Evolutionary conservation across 371 early-diverging fungal species (phyloP).

Genomic region (Smittium culicis): DNA sequence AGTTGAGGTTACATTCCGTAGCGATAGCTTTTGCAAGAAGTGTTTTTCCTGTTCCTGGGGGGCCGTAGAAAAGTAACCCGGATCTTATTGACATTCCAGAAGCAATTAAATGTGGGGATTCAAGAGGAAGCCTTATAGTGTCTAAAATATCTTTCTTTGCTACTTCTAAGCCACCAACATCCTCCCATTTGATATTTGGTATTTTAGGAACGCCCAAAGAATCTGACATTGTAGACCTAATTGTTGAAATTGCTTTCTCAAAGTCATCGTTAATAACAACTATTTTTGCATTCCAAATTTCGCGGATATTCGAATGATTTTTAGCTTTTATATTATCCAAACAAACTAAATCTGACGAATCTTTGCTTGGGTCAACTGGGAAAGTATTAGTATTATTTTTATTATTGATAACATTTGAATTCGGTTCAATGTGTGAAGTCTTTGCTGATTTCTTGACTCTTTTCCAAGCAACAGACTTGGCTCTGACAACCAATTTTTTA

Average conservation of each 20-base stretch:
- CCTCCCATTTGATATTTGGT: conserved; percentile 94
- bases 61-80: conserved; percentile 88
- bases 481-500: conserved; percentile 52
- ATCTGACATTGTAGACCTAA: conserved; percentile 74
- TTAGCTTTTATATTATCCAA: background rate
- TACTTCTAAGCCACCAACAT: conserved; percentile 96
- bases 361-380: background rate
- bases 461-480: conserved; percentile 51
- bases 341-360: too few species aligned
- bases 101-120: conserved; percentile 93
- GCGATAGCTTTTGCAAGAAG: conserved; percentile 99
- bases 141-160: conserved; percentile 96
- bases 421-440: background rate
- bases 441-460: conserved; percentile 13
- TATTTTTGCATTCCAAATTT: conserved; percentile 48
- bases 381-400: background rate
- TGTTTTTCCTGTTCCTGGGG: conserved; percentile 99
- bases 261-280: conserved; percentile 61
- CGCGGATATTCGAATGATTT: conserved; percentile 12
- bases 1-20: conserved; percentile 92
- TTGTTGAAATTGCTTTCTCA: conserved; percentile 57
- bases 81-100: conserved; percentile 95
- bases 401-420: background rate
- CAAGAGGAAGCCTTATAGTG: conserved; percentile 95
- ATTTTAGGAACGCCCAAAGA: conserved; percentile 94